phyloP scores from a whole-genome alignment of 805 yeast genomes.

The Metschnikowia matae region DNA sequence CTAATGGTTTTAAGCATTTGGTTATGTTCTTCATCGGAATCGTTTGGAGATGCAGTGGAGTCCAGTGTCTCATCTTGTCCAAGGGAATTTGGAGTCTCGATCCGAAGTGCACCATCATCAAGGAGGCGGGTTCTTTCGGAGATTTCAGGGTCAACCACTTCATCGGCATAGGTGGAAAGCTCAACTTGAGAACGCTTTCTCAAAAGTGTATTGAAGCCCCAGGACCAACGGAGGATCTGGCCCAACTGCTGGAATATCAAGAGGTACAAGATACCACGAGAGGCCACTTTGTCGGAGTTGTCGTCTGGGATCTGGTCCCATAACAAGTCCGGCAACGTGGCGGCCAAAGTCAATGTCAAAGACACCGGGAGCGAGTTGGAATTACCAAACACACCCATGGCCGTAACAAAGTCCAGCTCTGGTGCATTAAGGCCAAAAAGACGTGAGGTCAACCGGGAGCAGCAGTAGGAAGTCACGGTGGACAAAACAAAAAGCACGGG shows the following conservation, averaged over 20 bases:
- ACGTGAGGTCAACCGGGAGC: constrained; percentile 55
- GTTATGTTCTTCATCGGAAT: background rate
- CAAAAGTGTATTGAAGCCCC: constrained; percentile 76
- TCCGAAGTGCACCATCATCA: constrained; percentile 8
- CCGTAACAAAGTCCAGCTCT: constrained; percentile 88
- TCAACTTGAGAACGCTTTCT: constrained; percentile 45
- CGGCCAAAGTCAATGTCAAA: constrained; percentile 72
- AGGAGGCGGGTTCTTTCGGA: background rate
- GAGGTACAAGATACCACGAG: constrained; percentile 71
- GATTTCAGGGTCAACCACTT: background rate
- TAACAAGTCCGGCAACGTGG: constrained; percentile 66
- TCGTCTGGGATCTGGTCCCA: constrained; percentile 75
- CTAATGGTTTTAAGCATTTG: background rate
- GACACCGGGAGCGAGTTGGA: constrained; percentile 94
- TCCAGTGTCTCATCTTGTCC: background rate
- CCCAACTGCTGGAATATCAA: constrained; percentile 80
- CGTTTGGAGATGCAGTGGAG: background rate
- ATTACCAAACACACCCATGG: constrained; percentile 96
- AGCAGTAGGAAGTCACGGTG: constrained; percentile 67
- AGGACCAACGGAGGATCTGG: constrained; percentile 78
- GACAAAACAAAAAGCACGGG: constrained; percentile 81
- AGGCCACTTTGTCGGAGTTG: constrained; percentile 63
- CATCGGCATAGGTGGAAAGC: constrained; percentile 13
- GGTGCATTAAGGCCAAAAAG: constrained; percentile 58
- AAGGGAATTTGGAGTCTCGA: constrained; percentile 2